Percentiles rank a stretch among this genome's conserved stretches.
Evolutionary conservation across 305 asterid genomes (phyloP).

Genomic region (Andrographis paniculata): DNA sequence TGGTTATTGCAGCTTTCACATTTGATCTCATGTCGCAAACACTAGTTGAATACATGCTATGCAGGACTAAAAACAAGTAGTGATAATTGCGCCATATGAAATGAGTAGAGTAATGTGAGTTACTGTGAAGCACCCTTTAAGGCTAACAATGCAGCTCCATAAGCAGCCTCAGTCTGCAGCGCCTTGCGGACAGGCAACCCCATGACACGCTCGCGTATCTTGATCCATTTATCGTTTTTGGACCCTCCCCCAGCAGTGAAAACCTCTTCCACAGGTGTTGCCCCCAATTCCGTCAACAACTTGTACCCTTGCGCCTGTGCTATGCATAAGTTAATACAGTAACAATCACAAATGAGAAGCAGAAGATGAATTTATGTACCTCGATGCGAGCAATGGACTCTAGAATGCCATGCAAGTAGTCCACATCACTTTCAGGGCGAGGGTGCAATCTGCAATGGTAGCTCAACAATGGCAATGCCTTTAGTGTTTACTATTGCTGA

Average conservation of each 20-base stretch:
- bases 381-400: conserved; percentile 93
- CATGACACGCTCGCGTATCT: conserved; percentile 71
- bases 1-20: no score
- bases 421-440: conserved; percentile 67
- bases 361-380: conserved; percentile 29
- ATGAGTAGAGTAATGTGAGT: no score
- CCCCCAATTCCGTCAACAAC: conserved; percentile 69
- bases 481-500: no score
- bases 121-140: conserved; percentile 40
- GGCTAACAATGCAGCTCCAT: conserved; percentile 87
- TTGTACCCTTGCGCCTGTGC: conserved; percentile 70
- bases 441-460: conserved; percentile 75
- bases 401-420: conserved; percentile 75
- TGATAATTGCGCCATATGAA: no score
- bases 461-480: no score
- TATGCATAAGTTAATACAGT: no score
- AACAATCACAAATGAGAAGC: neutral
- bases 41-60: no score
- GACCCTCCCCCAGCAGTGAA: conserved; percentile 91
- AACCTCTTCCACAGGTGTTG: conserved; percentile 81
- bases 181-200: conserved; percentile 71
- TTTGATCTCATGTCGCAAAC: no score
- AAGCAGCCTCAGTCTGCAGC: conserved; percentile 85
- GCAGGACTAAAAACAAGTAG: no score
- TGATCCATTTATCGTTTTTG: conserved; percentile 68